Percentiles rank a stretch among this genome's conserved stretches.
phyloP scores from a whole-genome alignment of 371 early-diverging fungal species.

The Saksenaea vasiformis region DNA sequence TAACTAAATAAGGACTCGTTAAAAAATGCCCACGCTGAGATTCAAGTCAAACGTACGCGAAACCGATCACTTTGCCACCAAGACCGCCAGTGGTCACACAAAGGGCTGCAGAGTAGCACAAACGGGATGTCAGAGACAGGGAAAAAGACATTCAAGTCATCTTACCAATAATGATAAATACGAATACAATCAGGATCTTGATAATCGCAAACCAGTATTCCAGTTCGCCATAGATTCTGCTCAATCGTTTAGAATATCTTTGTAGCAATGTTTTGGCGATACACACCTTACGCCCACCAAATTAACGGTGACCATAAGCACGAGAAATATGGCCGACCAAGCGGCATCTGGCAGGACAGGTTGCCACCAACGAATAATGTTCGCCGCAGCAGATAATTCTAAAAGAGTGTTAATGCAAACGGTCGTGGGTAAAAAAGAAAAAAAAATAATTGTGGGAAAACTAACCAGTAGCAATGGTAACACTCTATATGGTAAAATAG shows the following conservation, averaged over 20 bases:
- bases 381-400: slow-evolving; percentile 75
- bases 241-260: background rate
- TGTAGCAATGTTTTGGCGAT: background rate
- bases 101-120: slow-evolving; percentile 26
- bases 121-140: background rate
- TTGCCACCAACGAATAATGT: slow-evolving; percentile 76
- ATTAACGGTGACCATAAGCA: slow-evolving; percentile 54
- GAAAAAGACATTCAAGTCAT: background rate
- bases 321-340: slow-evolving; percentile 57
- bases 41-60: slow-evolving; percentile 23
- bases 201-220: slow-evolving; percentile 77
- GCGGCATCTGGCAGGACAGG: slow-evolving; percentile 50
- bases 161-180: slow-evolving; percentile 60
- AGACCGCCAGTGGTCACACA: slow-evolving; percentile 68
- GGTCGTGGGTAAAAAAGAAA: slow-evolving; percentile 1
- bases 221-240: slow-evolving; percentile 60
- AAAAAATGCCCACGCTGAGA: background rate
- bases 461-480: slow-evolving; percentile 51
- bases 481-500: slow-evolving; percentile 73
- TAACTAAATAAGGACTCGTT: slow-evolving; percentile 29
- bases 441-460: background rate
- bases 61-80: slow-evolving; percentile 62
- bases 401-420: slow-evolving; percentile 34
- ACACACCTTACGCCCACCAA: slow-evolving; percentile 41
- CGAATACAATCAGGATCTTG: slow-evolving; percentile 67